Conservation (phyloP, 192 early-diverging fungal species). For the Linnemannia zychae region DNA sequence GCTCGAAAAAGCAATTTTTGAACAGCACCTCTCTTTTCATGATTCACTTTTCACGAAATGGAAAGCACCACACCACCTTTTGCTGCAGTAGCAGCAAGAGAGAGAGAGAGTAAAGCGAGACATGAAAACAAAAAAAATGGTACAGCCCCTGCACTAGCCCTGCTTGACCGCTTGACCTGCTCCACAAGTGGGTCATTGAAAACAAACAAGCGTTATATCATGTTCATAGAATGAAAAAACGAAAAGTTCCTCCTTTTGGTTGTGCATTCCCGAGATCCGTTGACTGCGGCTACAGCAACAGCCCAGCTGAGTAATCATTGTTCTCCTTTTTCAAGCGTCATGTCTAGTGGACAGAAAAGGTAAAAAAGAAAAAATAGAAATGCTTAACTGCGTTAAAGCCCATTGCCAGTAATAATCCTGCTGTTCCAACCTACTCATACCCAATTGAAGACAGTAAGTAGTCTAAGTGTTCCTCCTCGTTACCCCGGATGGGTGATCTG, state of each 20-base stretch:
- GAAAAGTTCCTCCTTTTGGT: not conserved
- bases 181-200: not conserved
- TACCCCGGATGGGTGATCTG: no score
- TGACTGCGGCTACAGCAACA: conserved; percentile 1
- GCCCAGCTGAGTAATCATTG: not conserved
- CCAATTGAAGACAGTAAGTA: no score
- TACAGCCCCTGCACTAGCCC: not conserved
- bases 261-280: not conserved
- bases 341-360: not conserved
- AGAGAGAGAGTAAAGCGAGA: not conserved
- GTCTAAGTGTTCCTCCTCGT: no score
- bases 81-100: no score
- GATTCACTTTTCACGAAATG: not conserved
- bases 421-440: not conserved
- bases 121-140: not conserved
- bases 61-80: not conserved
- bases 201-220: no score
- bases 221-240: not conserved
- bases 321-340: no score
- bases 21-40: not conserved
- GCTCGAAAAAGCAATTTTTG: conserved; percentile 4
- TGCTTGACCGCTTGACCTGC: not conserved
- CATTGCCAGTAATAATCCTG: not conserved
- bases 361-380: not conserved
- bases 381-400: not conserved